phyloP scores from a whole-genome alignment of 306 rosid genomes.

The Prunus armeniaca region DNA sequence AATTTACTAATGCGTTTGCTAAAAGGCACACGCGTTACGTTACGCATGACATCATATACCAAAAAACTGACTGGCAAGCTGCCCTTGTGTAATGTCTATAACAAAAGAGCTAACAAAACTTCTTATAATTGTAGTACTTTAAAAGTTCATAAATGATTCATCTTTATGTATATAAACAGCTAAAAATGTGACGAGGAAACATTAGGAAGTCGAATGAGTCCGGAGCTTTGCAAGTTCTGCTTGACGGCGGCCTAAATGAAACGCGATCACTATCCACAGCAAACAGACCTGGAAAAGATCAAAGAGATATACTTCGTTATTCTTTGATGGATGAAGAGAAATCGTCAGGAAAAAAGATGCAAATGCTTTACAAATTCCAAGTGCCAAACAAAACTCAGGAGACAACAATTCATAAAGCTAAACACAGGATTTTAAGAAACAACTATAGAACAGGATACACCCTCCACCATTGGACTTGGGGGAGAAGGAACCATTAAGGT shows the following conservation, averaged over 20 bases:
- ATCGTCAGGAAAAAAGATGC: background rate
- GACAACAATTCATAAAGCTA: too few species aligned
- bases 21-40: background rate
- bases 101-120: background rate
- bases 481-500: background rate
- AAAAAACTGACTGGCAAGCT: background rate
- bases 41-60: background rate
- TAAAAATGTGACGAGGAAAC: conserved; percentile 6
- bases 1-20: background rate
- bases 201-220: conserved; percentile 31
- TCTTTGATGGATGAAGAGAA: background rate
- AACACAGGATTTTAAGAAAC: background rate
- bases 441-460: background rate
- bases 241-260: conserved; percentile 79
- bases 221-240: conserved; percentile 55
- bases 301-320: conserved; percentile 15
- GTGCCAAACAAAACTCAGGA: background rate
- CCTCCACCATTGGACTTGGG: background rate
- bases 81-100: background rate
- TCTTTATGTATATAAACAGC: background rate
- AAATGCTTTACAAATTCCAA: background rate
- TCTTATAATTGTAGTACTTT: background rate
- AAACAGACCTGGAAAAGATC: conserved; percentile 58
- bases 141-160: conserved; percentile 1
- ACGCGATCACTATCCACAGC: conserved; percentile 72